A percentile compares a stretch with the other conserved stretches of the same genome.
Conservation (phyloP, 2,329 filamentous ascomycete genomes). For the Lomentospora prolificans region DNA sequence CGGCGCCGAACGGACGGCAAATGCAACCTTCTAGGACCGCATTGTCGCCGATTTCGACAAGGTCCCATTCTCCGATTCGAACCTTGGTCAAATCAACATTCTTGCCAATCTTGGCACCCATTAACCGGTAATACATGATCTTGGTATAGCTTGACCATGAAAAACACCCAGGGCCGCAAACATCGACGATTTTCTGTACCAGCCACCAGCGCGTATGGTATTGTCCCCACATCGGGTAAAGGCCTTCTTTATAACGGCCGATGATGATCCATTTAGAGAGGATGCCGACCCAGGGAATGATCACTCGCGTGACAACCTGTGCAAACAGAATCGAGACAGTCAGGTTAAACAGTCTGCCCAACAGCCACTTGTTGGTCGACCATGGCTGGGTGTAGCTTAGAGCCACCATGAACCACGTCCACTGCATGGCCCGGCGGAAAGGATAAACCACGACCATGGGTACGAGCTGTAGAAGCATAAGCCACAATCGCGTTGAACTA, state of each 20-base stretch:
- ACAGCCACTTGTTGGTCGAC: slow-evolving; percentile 26
- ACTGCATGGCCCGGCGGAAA: slow-evolving; percentile 38
- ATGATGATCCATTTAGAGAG: slow-evolving; percentile 44
- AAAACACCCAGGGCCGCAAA: slow-evolving; percentile 39
- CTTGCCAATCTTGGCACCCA: slow-evolving; percentile 43
- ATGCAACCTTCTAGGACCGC: slow-evolving; percentile 36
- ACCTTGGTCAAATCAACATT: slow-evolving; percentile 36
- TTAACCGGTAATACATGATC: slow-evolving; percentile 36
- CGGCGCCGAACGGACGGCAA: slow-evolving; percentile 42
- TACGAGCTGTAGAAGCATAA: slow-evolving; percentile 40
- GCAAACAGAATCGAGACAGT: slow-evolving; percentile 33
- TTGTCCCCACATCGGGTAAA: slow-evolving; percentile 49
- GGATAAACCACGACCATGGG: slow-evolving; percentile 41
- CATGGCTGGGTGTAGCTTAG: slow-evolving; percentile 30
- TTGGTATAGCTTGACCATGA: slow-evolving; percentile 26
- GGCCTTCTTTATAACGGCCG: slow-evolving; percentile 39
- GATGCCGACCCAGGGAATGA: slow-evolving; percentile 38
- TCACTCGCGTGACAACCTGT: slow-evolving; percentile 25
- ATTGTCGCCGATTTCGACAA: slow-evolving; percentile 42
- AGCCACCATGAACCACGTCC: slow-evolving; percentile 40
- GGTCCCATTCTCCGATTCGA: slow-evolving; percentile 44
- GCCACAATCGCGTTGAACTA: slow-evolving; percentile 38
- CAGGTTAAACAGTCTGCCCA: slow-evolving; percentile 38
- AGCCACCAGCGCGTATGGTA: slow-evolving; percentile 53
- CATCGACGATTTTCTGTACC: slow-evolving; percentile 39